Evolutionary conservation across 2,329 filamentous ascomycete genomes (phyloP), one percentile per base, ranked within the genome.

Genomic region (Fusarium mangiferae): DNA sequence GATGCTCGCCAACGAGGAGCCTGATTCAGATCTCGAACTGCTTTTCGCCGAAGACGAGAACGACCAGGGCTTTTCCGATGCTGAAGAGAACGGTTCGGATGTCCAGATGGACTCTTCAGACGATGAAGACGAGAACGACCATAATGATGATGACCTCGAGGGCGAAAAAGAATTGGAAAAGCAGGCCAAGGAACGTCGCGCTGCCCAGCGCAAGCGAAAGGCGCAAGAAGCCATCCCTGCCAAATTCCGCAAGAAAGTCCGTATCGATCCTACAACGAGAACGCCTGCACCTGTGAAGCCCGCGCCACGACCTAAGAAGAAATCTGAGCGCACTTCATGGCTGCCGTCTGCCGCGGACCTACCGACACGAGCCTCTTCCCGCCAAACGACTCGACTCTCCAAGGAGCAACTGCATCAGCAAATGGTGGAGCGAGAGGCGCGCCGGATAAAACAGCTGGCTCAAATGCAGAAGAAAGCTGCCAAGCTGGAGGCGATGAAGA

Each of bases 131-230:
- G 94, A 97, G 68, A 92, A 94, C 66, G 75, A 77, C 30, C 87
- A 92, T 42, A 83, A 82, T 62, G 81, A 80, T 35, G 88, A 96
- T 74, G 94, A 97, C 46, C 82, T 96, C 9, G 93, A 94, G 64
- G 96, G 96, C 39, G 96, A 99, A 83, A 93, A 92, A 78, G 94
- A 97, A 82, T 82, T 99, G 62, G 91, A 96, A 83, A 92, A 90
- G 73, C 90, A 93, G 76, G 94, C 92, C 66, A 91, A 91, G 75
- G 90, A 89, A 67, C 92, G 92, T 77, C 89, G 86, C 77, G 83
- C 87, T 66, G 90, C 88, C 7, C 94, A 87, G 57, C 85, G 94
- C 81, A 98, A 98, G 83, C 91, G 94, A 75, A 97, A 96, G 79
- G 90, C 92, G 4, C 91, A 93, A 78, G 91, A 95, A 68, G 91